Percentiles rank a stretch among this genome's conserved stretches.
phyloP scores from a whole-genome alignment of 2,329 filamentous ascomycete genomes.

The Colletotrichum sp. region DNA sequence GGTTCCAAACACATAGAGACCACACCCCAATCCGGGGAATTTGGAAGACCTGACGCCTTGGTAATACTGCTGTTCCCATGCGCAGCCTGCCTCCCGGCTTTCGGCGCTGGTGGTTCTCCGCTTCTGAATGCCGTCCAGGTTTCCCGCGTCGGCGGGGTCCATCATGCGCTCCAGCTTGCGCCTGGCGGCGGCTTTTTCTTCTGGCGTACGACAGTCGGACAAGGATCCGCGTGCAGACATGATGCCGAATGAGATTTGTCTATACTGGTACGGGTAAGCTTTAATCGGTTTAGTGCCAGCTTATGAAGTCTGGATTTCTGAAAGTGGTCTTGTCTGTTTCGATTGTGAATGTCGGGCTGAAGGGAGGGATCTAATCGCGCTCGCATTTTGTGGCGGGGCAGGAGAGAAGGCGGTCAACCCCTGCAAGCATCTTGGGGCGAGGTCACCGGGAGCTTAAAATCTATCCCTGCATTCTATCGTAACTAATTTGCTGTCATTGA shows the following conservation, averaged over 20 bases:
- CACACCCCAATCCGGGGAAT: background rate
- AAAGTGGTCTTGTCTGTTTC: background rate
- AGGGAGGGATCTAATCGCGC: background rate
- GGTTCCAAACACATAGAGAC: background rate
- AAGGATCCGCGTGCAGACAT: background rate
- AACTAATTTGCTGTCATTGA: background rate
- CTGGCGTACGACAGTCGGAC: background rate
- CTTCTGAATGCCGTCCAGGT: background rate
- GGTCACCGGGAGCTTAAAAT: background rate
- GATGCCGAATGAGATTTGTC: background rate
- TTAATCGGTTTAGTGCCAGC: fast-evolving
- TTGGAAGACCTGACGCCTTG: background rate
- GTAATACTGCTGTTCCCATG: background rate
- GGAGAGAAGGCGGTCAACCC: background rate
- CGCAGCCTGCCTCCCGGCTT: background rate
- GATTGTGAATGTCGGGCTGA: background rate
- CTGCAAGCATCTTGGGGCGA: background rate
- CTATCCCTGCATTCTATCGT: fast-evolving
- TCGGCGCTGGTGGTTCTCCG: background rate
- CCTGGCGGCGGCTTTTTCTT: background rate
- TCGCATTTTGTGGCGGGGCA: background rate
- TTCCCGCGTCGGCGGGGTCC: background rate
- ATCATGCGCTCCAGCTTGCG: background rate
- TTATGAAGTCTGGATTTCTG: fast-evolving
- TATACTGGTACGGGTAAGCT: background rate